Base-by-base conservation (phyloP, 2,329 filamentous ascomycete species). In the Niveomyces coronatus region DNA sequence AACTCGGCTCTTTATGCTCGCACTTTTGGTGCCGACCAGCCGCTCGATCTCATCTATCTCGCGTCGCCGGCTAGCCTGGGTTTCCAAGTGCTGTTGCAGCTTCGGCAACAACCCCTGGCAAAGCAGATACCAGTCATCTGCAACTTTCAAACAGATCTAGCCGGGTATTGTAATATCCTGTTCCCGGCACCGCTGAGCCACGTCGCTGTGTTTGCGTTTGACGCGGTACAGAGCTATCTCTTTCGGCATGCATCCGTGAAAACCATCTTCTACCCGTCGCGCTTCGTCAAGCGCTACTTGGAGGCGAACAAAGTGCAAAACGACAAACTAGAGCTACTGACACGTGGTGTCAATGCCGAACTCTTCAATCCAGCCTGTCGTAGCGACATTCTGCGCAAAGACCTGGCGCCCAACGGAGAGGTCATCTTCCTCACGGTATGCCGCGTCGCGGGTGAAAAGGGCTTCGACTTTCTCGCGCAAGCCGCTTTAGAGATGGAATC, bases 81-180 rank as follows among this genome's bases (percentile, higher is more conserved):
- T 4, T 84, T 84, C 48, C 79, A 84, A 45, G 72, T 83, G 39
- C 68, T 84, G 57, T 62, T 83, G n/a, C 78, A 83, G 52, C 60
- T 82, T 35, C 68, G 75, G 31, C 77, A 81, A 46, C 66, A 81
- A 38, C 61, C 65, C 11, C 54, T 54, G 16, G 61, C 70, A 22
- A 62, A 64, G 8, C 74, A 76, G 29, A 68, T 77, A 1, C 72
- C 72, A 3, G 62, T 81, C 2, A 64, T 83, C 30, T 71, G 79
- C 53, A 85, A 83, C 54, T 84, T 82, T 46, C 79, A 84, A 55
- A 85, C 79, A 1, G 79, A 84, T 51, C 61, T 85, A 9, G 74
- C 76, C 0, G 77, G 77, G 2, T 85, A 84, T 53, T 79, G 76
- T 49, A 68, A 72, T 34, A 81, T 84, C 35, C 61, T 85, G n/a